Percentiles rank a stretch among this genome's conserved stretches.
phyloP scores from a whole-genome alignment of 805 yeast species.

The Ogataea ganodermae region DNA sequence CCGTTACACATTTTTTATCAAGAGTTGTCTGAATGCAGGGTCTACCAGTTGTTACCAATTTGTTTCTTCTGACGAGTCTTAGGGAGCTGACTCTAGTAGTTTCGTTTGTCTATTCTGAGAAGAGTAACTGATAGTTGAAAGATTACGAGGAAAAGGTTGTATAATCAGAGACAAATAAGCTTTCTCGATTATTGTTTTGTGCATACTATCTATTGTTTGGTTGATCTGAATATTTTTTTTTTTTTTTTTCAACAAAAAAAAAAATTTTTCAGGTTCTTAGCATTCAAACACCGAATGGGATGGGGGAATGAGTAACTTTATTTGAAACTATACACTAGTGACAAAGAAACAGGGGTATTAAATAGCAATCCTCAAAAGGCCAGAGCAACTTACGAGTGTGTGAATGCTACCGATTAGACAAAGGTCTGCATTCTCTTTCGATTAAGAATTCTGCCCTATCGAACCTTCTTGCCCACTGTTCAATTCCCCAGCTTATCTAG shows the following conservation, averaged over 20 bases:
- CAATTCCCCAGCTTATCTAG: background rate
- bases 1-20: too few relatives aligned
- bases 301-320: background rate
- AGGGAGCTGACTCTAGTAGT: too few relatives aligned
- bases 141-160: too few relatives aligned
- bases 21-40: too few relatives aligned
- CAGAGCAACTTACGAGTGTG: background rate
- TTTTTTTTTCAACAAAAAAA: slow-evolving; percentile 6
- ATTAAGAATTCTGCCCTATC: too few relatives aligned
- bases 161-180: slow-evolving; percentile 1
- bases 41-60: too few relatives aligned
- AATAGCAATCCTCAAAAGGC: too few relatives aligned
- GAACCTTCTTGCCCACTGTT: background rate
- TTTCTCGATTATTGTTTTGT: background rate
- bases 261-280: background rate
- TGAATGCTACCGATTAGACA: background rate
- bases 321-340: background rate
- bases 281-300: slow-evolving; percentile 1
- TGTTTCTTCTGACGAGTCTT: too few relatives aligned
- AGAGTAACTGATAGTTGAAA: too few relatives aligned
- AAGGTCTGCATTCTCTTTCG: background rate
- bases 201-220: slow-evolving; percentile 4
- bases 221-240: background rate
- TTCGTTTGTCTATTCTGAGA: too few relatives aligned
- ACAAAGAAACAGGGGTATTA: too few relatives aligned